Evolutionary conservation across 371 early-diverging fungal genomes (phyloP), one percentile per base, ranked within the genome.

Genomic region (Lichtheimia ramosa): DNA sequence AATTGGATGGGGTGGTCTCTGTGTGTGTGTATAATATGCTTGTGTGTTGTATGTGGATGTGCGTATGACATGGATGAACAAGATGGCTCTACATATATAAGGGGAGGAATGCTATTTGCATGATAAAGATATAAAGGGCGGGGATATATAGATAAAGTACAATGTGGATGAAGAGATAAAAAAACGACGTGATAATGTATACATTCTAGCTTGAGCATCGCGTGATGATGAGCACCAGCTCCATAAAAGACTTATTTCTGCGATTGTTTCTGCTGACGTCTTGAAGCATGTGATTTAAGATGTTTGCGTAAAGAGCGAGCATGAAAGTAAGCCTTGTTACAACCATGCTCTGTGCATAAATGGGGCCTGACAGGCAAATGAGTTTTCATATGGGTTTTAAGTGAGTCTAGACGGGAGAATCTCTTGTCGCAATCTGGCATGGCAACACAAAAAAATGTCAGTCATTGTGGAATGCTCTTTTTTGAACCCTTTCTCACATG

Each of bases 341-440:
- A 92, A 12, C 75, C 79, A 21, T 78, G 74, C n/a, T 81, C 61
- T 15, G 75, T 58, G 59, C 92, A 92, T 20, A 79, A 67, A 63
- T 77, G 88, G 0, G 92, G 92, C 49, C 88, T 82, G 51, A 86
- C 66, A 50, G 83, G 86, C 14, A 89, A 88, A 69, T 95, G 95
- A 1, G 94, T 94, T 70, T 92, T 92, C 53, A 90, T 80, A 61
- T 96, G 96, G 13, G 68, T 67, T 13, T 62, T 88, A 43, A 94
- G 75, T 2, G 91, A 92, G 68, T 94, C 94, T 56, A 87, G 90
- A 41, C 94, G 76, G 6, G 91, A 87, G 62, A 94, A 94, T 50
- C 81, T 81, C 62, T 94, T 94, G 24, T 79, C 84, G 68, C 94
- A 93, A 6, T 71, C 84, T 55, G 42, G 42, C n/a, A 52, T 66